Evolutionary conservation across 2,329 filamentous ascomycete genomes (phyloP).

Genomic region (Alternaria angustiovoidea): DNA sequence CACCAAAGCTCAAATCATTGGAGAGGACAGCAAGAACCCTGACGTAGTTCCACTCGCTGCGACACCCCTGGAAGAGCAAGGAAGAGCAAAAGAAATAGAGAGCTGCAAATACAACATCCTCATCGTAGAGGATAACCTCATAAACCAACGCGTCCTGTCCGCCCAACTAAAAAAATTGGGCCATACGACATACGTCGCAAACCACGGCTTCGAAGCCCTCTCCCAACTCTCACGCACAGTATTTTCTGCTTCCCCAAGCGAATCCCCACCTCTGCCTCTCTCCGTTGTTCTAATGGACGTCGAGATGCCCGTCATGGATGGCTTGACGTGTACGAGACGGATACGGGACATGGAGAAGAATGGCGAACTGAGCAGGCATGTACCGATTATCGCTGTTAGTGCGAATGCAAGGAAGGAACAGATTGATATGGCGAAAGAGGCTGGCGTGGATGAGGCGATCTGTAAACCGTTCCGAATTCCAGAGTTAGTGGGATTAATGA

Average conservation of each 20-base stretch:
- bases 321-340: slow-evolving; percentile 28
- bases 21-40: neutral
- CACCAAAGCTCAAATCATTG: slow-evolving; percentile 8
- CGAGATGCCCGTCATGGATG: slow-evolving; percentile 47
- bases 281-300: slow-evolving; percentile 33
- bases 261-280: neutral
- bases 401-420: slow-evolving; percentile 44
- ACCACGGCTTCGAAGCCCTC: slow-evolving; percentile 41
- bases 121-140: slow-evolving; percentile 45
- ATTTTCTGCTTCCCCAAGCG: slow-evolving; percentile 6
- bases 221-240: slow-evolving; percentile 17
- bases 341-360: slow-evolving; percentile 30
- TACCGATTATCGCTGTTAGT: slow-evolving; percentile 38
- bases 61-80: neutral
- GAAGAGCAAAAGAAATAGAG: neutral
- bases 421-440: slow-evolving; percentile 22
- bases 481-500: slow-evolving; percentile 7
- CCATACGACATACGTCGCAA: slow-evolving; percentile 34
- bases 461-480: slow-evolving; percentile 72
- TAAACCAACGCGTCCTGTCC: slow-evolving; percentile 41
- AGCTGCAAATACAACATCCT: slow-evolving; percentile 16
- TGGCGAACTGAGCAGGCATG: slow-evolving; percentile 20
- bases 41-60: neutral
- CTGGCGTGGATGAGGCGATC: slow-evolving; percentile 62
- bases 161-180: slow-evolving; percentile 36